Base-by-base conservation (phyloP, 352 stramenopile genomes). In the Phytophthora fragariae region DNA sequence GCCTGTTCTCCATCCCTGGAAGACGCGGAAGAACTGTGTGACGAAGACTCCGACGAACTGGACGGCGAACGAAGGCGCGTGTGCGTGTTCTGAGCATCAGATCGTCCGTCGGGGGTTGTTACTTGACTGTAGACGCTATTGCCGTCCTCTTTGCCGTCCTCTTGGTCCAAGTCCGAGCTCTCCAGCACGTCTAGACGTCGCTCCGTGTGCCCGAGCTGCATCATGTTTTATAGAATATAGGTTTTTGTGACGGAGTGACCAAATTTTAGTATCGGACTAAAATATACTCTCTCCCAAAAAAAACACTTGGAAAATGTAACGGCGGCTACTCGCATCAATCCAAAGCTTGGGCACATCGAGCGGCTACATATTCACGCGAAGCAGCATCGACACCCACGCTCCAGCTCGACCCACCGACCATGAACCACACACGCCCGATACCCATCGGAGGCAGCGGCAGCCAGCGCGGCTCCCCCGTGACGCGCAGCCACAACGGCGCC, bases 371-470 rank as follows among this genome's bases (percentile, higher is more conserved):
- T 31, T 31, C 27, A 41, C 35, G 37, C 37, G 14, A 46, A 12
- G 37, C 37, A 46, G 37, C 37, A 44, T 14, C 37, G 37, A 44
- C 44, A 15, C 31, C 12, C 12, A 12, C 21, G 37, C 50, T 35
- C 53, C n/a, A 54, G 47, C 57, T 65, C 37, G 49, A 58, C 64
- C 19, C 29, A 19, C 33, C 24, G 11, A 39, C 5, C 11, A 85
- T 89, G 82, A 76, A 76, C 19, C 74, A 71, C 31, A 83, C 81
- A 58, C 81, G 83, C 21, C 83, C 83, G 29, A 91, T 89, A 65
- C 83, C 77, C 4, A 91, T 91, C 52, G 76, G 77, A 59, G 52
- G 73, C 64, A 77, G 55, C 57, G 70, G 80, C 39, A 88, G 79
- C 15, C 81, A 87, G 64, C 83, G 81, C 58, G 76, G 72, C 19